Base-by-base conservation (phyloP, 495 filamentous ascomycete species). In the Penicillium cinerascens region DNA sequence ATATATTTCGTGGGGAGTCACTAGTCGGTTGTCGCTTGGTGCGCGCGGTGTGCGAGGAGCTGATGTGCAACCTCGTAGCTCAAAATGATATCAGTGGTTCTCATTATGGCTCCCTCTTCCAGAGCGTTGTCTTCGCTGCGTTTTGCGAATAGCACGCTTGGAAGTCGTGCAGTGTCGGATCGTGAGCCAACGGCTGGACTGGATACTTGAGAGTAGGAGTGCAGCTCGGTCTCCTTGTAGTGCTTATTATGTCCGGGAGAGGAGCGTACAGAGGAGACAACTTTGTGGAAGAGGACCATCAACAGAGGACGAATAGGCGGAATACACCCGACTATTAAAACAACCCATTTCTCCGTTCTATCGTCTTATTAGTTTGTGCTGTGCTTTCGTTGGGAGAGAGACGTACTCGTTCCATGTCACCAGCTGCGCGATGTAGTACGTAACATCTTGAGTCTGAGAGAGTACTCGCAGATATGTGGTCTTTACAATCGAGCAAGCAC, bases 321-420 rank as follows among this genome's bases (percentile, higher is more conserved):
- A 16, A 58, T 53, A 20, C 40, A 58, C 9, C 50, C 49, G n/a
- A 58, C 55, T 8, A 58, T 58, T 1, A 53, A 36, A 7, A 58
- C 55, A n/a, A 53, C 50, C 55, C 55, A 58, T 50, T 53, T 58
- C 20, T 58, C 55, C 15, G 55, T 53, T 50, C 47, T 49, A 16
- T 21, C 10, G 17, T 37, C 6, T 6, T 18, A 13, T 33, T 20
- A 45, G 23, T 41, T 26, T 49, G 10, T 25, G 2, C 5, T 21
- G 2, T 25, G 1, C 1, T 21, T 9, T n/a, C 6, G 15, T 42
- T 2, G 2, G 11, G 3, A 41, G 13, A 1, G 15, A 6, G 37
- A 6, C 37, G n/a, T 42, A 49, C 47, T 58, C 50, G 22, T 58
- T 53, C 35, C 42, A 41, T n/a, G 47, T 43, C 15, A 52, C 38